Percentiles rank a stretch among this genome's conserved stretches.
Evolutionary conservation across 73 alveolate species (phyloP).

Genomic region (Uronychia setigera): DNA sequence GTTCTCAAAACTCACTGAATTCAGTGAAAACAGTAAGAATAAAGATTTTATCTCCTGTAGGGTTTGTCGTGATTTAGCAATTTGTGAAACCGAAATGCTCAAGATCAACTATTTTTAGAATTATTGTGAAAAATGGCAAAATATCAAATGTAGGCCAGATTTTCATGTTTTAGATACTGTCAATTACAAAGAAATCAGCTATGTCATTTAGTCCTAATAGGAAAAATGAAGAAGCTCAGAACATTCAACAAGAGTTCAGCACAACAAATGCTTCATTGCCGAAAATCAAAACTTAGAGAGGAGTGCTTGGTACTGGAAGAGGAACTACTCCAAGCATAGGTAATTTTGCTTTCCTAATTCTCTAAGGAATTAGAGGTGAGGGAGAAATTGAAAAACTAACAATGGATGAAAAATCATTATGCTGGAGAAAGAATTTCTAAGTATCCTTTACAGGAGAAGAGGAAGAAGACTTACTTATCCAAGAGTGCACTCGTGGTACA

Average conservation of each 20-base stretch:
- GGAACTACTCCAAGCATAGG: no score
- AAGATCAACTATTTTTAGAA: background rate
- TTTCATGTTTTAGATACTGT: background rate
- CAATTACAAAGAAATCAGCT: background rate
- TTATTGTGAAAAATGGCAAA: background rate
- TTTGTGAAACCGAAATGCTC: background rate
- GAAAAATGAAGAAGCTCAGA: background rate
- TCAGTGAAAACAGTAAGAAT: background rate
- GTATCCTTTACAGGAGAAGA: background rate
- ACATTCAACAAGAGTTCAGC: no score
- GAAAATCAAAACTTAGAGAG: no score
- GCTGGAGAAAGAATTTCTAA: background rate
- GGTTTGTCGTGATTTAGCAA: background rate
- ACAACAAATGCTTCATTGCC: no score
- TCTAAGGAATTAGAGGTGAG: background rate
- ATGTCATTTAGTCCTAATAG: background rate
- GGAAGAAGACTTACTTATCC: background rate
- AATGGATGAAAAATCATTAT: background rate
- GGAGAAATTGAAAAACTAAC: background rate
- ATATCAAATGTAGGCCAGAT: background rate
- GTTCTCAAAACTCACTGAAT: background rate
- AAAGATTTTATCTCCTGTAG: background rate
- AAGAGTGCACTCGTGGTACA: background rate
- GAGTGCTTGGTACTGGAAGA: no score
- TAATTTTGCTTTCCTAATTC: background rate